phyloP scores from a whole-genome alignment of 768 basidiomycete genomes.

The Cystobasidium onofrii region DNA sequence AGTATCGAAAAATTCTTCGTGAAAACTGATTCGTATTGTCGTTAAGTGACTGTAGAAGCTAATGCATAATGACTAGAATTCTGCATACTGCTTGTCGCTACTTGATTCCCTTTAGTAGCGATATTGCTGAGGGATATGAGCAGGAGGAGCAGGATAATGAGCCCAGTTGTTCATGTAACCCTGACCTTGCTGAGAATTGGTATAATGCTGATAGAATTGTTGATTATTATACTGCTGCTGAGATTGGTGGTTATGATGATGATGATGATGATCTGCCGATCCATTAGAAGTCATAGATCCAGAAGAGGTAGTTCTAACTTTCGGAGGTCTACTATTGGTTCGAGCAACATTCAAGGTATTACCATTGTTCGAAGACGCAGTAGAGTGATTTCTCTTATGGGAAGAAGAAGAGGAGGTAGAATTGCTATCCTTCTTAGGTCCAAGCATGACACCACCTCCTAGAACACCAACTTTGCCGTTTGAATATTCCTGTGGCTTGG shows the following conservation, averaged over 20 bases:
- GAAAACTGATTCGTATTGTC: no score
- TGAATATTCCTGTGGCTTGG: slow-evolving; percentile 38
- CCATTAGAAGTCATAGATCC: neutral
- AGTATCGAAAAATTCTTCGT: no score
- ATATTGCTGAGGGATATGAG: neutral
- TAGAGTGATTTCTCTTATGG: neutral
- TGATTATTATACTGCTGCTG: neutral
- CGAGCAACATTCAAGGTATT: neutral
- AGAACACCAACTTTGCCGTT: slow-evolving; percentile 42
- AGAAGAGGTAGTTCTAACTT: neutral
- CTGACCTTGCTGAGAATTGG: neutral
- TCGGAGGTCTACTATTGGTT: slow-evolving; percentile 2
- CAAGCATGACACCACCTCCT: slow-evolving; percentile 42
- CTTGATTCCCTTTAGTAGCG: no score
- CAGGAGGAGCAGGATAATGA: slow-evolving; percentile 1
- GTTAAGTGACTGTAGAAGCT: no score
- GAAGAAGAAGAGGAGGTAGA: neutral
- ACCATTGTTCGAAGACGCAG: slow-evolving; percentile 13
- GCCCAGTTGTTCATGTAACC: neutral
- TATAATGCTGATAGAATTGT: neutral
- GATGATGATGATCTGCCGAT: neutral
- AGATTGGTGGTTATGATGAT: neutral
- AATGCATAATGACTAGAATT: no score
- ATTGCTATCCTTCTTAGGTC: slow-evolving; percentile 19
- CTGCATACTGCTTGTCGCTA: no score